Percentiles rank a stretch among this genome's conserved stretches.
Conservation (phyloP, 441 rosid species). For the Macaranga tanarius region DNA sequence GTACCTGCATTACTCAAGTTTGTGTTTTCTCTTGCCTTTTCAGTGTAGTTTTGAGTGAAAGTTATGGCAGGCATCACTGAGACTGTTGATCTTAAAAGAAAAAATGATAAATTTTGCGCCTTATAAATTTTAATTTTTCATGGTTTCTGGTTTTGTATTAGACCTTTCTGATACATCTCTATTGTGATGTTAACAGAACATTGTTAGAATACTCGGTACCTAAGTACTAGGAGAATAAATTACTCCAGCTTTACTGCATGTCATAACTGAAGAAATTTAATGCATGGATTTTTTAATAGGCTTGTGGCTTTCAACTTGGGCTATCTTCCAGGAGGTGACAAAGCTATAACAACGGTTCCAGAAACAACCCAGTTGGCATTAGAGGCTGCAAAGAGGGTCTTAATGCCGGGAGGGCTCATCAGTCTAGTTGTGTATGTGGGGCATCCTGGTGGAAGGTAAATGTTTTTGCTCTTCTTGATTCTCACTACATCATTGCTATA, state of each 20-base stretch:
- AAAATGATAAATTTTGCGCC: neutral
- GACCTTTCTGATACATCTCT: neutral
- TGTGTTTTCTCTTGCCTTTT: conserved; percentile 8
- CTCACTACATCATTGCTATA: conserved; percentile 2
- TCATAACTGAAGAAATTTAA: neutral
- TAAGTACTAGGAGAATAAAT: neutral
- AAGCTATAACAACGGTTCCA: conserved; percentile 53
- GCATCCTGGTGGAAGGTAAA: conserved; percentile 84
- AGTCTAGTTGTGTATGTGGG: conserved; percentile 80
- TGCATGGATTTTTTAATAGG: conserved; percentile 36
- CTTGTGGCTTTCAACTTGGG: conserved; percentile 92
- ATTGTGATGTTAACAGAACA: neutral
- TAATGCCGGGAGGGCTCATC: conserved; percentile 70
- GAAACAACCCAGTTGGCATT: conserved; percentile 61
- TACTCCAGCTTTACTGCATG: neutral
- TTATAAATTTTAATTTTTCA: neutral
- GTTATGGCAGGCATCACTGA: neutral
- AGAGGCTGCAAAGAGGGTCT: conserved; percentile 57
- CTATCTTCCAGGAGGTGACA: conserved; percentile 88
- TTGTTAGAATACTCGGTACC: neutral
- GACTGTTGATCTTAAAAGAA: conserved; percentile 6
- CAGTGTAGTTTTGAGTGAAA: neutral
- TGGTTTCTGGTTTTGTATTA: neutral
- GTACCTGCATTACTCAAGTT: conserved; percentile 32
- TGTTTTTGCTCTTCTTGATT: neutral